Evolutionary conservation across 75 land plant genomes (phyloP).

Genomic region (Sequoia sempervirens): DNA sequence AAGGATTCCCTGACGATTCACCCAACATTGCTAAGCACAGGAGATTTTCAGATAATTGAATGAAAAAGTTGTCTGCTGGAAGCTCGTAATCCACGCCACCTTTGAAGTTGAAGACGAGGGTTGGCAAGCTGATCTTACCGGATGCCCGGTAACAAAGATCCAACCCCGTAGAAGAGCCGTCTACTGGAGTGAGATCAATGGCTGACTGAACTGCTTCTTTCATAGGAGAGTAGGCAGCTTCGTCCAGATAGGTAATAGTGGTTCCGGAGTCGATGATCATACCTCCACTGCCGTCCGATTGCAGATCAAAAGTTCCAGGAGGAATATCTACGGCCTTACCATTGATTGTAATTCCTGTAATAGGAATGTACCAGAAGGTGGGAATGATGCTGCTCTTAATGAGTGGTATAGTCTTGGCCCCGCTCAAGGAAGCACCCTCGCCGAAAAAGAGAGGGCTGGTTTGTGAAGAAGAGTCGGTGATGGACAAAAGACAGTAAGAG

Average conservation of each 20-base stretch:
- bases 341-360: too few species aligned
- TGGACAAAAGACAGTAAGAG: slow-evolving; percentile 6
- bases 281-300: slow-evolving; percentile 16
- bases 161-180: neutral
- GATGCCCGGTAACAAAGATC: neutral
- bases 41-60: neutral
- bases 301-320: too few species aligned
- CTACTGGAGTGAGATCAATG: too few species aligned
- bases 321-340: too few species aligned
- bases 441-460: too few species aligned
- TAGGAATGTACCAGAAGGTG: too few species aligned
- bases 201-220: too few species aligned
- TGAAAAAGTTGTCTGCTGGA: neutral
- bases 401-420: neutral
- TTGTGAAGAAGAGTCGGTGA: too few species aligned
- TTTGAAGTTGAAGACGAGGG: neutral
- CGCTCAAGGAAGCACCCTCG: slow-evolving; percentile 9
- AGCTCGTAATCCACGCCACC: too few species aligned
- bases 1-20: too few species aligned
- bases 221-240: slow-evolving; percentile 1
- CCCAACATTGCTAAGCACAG: neutral
- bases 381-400: neutral
- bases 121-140: neutral
- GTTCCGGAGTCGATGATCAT: slow-evolving; percentile 28
- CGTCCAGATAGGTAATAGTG: slow-evolving; percentile 17